Conservation (phyloP, 495 filamentous ascomycete genomes). For the Chaetomidium leptoderma region DNA sequence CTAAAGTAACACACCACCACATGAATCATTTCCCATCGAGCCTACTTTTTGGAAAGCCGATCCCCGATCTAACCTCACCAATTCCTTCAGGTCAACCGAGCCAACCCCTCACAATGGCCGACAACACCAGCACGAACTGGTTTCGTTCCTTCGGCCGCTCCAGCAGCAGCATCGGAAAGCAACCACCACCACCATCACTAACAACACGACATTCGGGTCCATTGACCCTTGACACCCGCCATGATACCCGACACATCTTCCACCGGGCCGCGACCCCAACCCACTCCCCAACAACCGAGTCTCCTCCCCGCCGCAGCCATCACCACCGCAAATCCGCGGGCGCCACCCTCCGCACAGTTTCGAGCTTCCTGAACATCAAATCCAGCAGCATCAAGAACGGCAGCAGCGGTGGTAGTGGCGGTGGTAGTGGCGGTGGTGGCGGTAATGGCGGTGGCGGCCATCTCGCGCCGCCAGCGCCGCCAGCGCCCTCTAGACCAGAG, state of each 20-base stretch:
- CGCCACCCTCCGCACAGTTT: constrained; percentile 3
- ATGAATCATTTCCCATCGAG: too few species aligned
- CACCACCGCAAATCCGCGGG: constrained; percentile 8
- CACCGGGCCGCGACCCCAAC: not conserved
- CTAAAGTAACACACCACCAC: too few species aligned
- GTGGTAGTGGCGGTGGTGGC: not conserved
- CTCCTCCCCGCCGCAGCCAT: not conserved
- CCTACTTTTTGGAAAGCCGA: too few species aligned
- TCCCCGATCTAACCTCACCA: not conserved
- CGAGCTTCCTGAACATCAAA: constrained; percentile 10
- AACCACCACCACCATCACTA: not conserved
- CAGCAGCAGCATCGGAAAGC: not conserved
- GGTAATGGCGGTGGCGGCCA: not conserved
- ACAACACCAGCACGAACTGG: constrained; percentile 7
- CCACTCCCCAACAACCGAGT: not conserved
- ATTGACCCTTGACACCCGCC: not conserved
- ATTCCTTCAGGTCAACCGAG: not conserved
- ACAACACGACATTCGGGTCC: not conserved
- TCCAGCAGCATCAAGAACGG: not conserved
- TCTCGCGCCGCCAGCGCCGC: too few species aligned
- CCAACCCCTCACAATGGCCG: constrained; percentile 4
- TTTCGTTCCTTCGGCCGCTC: constrained; percentile 11
- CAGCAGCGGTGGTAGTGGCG: not conserved
- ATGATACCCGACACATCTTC: not conserved
- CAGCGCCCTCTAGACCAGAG: not conserved